Conservation (phyloP, 805 yeast species). For the Saccharomycopsis sp. region DNA sequence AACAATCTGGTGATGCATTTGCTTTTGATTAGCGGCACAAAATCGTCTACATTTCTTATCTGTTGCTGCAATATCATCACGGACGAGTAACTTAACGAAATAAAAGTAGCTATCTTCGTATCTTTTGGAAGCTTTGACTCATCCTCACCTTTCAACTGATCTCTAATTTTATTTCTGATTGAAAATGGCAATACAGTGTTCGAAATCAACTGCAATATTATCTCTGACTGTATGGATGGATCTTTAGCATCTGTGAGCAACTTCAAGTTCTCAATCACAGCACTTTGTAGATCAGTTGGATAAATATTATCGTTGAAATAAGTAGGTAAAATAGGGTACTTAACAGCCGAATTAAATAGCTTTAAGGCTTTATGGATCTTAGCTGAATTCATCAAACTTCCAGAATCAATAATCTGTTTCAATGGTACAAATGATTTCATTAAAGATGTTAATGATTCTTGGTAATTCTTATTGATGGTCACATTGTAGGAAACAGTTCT, state of each 20-base stretch:
- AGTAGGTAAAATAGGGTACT: conserved; percentile 68
- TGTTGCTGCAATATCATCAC: conserved; percentile 35
- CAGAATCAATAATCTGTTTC: conserved; percentile 30
- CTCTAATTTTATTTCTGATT: conserved; percentile 44
- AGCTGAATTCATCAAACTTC: conserved; percentile 27
- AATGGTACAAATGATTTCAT: conserved; percentile 48
- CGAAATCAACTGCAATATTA: conserved; percentile 49
- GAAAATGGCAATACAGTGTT: conserved; percentile 56
- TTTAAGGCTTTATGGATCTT: conserved; percentile 44
- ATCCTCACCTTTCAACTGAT: conserved; percentile 28
- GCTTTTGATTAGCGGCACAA: conserved; percentile 36
- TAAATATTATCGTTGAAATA: conserved; percentile 46
- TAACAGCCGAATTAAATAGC: conserved; percentile 57
- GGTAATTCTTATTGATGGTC: conserved; percentile 36
- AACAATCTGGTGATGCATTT: conserved; percentile 40
- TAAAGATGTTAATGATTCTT: conserved; percentile 53
- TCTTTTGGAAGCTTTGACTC: conserved; percentile 37
- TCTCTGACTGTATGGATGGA: conserved; percentile 34
- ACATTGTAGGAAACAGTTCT: conserved; percentile 41
- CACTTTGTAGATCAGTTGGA: conserved; percentile 57
- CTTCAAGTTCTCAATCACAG: conserved; percentile 47
- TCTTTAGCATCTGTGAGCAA: conserved; percentile 25
- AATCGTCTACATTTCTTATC: conserved; percentile 29
- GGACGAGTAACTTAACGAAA: conserved; percentile 48
- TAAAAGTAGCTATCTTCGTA: conserved; percentile 53